Evolutionary conservation across 192 early-diverging fungal species (phyloP).

Genomic region (Allomyces macrogynus): DNA sequence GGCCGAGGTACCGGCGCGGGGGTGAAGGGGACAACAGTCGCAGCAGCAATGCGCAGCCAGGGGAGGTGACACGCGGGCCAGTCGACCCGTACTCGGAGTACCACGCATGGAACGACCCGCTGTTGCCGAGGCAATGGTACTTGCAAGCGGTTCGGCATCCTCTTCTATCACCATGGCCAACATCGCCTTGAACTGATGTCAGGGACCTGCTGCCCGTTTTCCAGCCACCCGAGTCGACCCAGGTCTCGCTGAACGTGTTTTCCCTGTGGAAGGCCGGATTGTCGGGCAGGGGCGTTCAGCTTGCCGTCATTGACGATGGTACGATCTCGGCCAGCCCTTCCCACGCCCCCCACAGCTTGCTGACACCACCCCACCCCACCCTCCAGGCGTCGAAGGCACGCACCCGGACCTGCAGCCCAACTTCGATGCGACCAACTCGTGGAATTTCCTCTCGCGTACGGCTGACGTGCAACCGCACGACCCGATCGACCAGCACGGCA

Average conservation of each 20-base stretch:
- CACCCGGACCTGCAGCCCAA: background rate
- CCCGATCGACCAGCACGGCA: slow-evolving; percentile 75
- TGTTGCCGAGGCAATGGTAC: background rate
- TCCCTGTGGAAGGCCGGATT: slow-evolving; percentile 20
- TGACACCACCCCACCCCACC: too few relatives aligned
- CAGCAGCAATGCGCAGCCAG: too few relatives aligned
- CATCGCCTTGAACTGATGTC: background rate
- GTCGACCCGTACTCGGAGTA: background rate
- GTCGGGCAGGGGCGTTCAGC: slow-evolving; percentile 66
- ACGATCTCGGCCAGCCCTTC: too few relatives aligned
- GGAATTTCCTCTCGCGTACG: background rate
- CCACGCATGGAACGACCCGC: background rate
- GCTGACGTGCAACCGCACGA: slow-evolving; percentile 26
- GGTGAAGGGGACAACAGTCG: background rate
- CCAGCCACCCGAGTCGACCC: background rate
- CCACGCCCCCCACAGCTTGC: too few relatives aligned
- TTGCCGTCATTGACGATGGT: slow-evolving; percentile 91
- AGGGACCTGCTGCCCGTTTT: background rate
- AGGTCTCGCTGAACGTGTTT: background rate
- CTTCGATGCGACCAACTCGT: background rate
- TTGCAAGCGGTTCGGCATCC: background rate
- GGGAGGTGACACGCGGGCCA: background rate
- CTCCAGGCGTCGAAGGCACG: background rate
- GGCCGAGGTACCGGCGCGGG: background rate
- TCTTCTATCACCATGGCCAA: background rate